Percentiles rank a stretch among this genome's conserved stretches.
Conservation (phyloP, 352 stramenopile species). For the Phytophthora europaea region DNA sequence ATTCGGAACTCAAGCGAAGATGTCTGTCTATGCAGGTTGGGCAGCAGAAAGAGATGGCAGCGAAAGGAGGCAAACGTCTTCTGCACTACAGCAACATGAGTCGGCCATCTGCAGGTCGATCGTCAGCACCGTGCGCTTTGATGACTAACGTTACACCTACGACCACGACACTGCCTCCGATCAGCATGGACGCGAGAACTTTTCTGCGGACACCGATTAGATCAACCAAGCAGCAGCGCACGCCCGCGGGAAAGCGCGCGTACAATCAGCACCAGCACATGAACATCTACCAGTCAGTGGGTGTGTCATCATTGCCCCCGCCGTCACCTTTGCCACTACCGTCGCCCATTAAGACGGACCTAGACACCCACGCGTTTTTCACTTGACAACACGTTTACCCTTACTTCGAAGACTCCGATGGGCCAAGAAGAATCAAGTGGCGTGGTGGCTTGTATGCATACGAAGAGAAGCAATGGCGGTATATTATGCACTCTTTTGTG, state of each 20-base stretch:
- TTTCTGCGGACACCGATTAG: slow-evolving; percentile 42
- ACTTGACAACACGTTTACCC: slow-evolving; percentile 49
- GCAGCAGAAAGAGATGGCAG: slow-evolving; percentile 79
- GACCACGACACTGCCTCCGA: slow-evolving; percentile 42
- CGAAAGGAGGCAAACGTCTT: slow-evolving; percentile 52
- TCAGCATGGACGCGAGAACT: slow-evolving; percentile 37
- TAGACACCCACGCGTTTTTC: slow-evolving; percentile 90
- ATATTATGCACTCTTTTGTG: slow-evolving; percentile 22
- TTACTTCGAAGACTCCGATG: neutral
- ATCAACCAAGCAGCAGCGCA: slow-evolving; percentile 40
- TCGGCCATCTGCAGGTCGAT: slow-evolving; percentile 22
- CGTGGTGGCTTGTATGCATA: slow-evolving; percentile 17
- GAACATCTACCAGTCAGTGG: slow-evolving; percentile 31
- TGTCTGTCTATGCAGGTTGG: slow-evolving; percentile 45
- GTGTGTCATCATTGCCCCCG: slow-evolving; percentile 32
- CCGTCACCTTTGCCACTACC: slow-evolving; percentile 70
- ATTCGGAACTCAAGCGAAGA: too few relatives aligned
- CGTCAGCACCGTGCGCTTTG: slow-evolving; percentile 26
- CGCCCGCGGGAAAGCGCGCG: slow-evolving; percentile 26
- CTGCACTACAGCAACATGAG: slow-evolving; percentile 41
- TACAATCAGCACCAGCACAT: slow-evolving; percentile 31
- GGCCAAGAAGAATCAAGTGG: neutral
- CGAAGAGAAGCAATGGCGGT: slow-evolving; percentile 30
- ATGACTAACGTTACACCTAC: slow-evolving; percentile 16
- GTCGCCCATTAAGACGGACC: slow-evolving; percentile 87